Evolutionary conservation across 805 yeast genomes (phyloP).

Genomic region (Sugiyamaella boreocaroliniensis): DNA sequence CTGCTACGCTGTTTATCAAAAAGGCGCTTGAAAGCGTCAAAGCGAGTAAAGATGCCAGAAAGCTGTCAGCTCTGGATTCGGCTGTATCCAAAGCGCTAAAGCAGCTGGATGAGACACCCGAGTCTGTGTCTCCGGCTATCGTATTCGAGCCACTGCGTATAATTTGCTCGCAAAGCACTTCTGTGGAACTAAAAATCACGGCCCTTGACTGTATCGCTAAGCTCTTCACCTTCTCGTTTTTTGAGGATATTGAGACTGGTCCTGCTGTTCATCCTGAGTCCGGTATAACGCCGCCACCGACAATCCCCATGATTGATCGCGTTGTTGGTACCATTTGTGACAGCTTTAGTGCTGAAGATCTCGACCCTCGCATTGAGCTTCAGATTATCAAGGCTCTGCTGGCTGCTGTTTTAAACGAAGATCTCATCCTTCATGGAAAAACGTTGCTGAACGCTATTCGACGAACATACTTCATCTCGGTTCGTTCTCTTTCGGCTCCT

Average conservation of each 20-base stretch:
- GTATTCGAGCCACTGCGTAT: conserved; percentile 74
- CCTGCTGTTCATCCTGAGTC: conserved; percentile 31
- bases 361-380: conserved; percentile 81
- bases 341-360: conserved; percentile 86
- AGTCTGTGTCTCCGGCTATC: conserved; percentile 35
- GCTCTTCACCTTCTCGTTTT: conserved; percentile 76
- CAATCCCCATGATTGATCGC: conserved; percentile 61
- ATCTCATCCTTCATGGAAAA: conserved; percentile 83
- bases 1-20: conserved; percentile 42
- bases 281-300: conserved; percentile 48
- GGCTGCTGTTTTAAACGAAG: conserved; percentile 76
- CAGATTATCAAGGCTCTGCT: conserved; percentile 90
- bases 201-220: conserved; percentile 86
- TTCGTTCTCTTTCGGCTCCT: conserved; percentile 69
- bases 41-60: conserved; percentile 53
- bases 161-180: conserved; percentile 59
- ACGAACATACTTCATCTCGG: conserved; percentile 87
- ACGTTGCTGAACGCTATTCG: conserved; percentile 82
- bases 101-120: conserved; percentile 12
- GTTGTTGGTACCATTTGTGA: conserved; percentile 79
- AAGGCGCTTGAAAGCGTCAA: conserved; percentile 53
- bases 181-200: conserved; percentile 55
- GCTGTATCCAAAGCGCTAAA: conserved; percentile 32
- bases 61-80: conserved; percentile 34
- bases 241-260: conserved; percentile 37